A percentile compares a stretch with the other conserved stretches of the same genome.
Conservation (phyloP, 2,329 filamentous ascomycete genomes). For the Dothiorella sarmentorum region DNA sequence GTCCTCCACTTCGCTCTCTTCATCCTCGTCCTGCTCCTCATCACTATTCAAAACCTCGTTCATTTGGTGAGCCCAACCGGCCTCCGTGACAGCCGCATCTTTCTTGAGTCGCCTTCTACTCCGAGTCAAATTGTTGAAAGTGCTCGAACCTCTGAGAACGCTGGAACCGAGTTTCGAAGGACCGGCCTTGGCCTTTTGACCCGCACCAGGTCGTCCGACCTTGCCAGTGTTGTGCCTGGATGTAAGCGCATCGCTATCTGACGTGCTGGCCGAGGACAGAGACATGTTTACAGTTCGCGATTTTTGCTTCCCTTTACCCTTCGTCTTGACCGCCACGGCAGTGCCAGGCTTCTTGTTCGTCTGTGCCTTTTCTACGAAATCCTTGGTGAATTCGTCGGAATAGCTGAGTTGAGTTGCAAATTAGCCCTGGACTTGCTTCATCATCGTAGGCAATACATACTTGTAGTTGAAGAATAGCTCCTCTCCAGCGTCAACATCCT, state of each 20-base stretch:
- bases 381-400: background rate
- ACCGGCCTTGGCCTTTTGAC: background rate
- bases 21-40: slow-evolving; percentile 20
- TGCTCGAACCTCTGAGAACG: background rate
- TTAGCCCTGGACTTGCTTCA: too few species aligned
- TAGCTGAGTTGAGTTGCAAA: too few species aligned
- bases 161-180: background rate
- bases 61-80: too few species aligned
- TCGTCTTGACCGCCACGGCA: slow-evolving; percentile 16
- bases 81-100: too few species aligned
- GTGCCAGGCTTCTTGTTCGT: background rate
- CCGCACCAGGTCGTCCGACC: background rate
- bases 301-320: slow-evolving; percentile 1
- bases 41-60: slow-evolving; percentile 19
- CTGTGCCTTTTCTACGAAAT: slow-evolving; percentile 9
- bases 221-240: background rate
- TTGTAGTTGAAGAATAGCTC: slow-evolving; percentile 80
- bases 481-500: slow-evolving; percentile 66
- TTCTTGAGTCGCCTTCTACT: slow-evolving; percentile 22
- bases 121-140: background rate
- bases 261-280: background rate
- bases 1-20: slow-evolving; percentile 23
- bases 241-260: background rate
- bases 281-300: background rate
- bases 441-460: too few species aligned